Conservation (phyloP, 805 yeast genomes). For the Komagataella ulmi region DNA sequence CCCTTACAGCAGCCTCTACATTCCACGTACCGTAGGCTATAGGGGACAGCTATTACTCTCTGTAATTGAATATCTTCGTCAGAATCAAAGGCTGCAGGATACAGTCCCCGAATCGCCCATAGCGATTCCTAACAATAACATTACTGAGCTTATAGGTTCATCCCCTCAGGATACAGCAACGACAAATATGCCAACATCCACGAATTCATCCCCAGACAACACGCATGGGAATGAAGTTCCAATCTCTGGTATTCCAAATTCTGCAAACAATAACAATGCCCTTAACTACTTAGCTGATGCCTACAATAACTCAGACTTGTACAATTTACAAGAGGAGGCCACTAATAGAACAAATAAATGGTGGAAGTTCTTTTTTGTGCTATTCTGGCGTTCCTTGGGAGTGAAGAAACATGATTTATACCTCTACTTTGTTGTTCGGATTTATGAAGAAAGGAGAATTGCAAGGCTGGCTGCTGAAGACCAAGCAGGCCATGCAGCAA, state of each 20-base stretch:
- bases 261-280: conserved; percentile 12
- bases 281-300: conserved; percentile 15
- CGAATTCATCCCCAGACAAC: conserved; percentile 1
- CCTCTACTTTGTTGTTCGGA: conserved; percentile 33
- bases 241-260: not conserved
- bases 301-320: conserved; percentile 25
- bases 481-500: not conserved
- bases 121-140: not conserved
- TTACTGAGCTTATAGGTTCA: not conserved
- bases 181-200: not conserved
- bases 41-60: conserved; percentile 14
- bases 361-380: conserved; percentile 12
- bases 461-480: conserved; percentile 6
- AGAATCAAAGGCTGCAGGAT: not conserved
- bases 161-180: not conserved
- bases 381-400: conserved; percentile 49
- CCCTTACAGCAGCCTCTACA: conserved; percentile 8
- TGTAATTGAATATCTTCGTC: conserved; percentile 6
- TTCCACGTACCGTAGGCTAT: conserved; percentile 12
- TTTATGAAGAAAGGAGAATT: conserved; percentile 15
- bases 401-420: conserved; percentile 31
- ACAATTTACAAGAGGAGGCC: conserved; percentile 32
- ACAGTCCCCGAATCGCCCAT: not conserved
- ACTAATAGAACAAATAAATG: conserved; percentile 18
- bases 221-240: conserved; percentile 4